Conservation (phyloP, 176 grass and related monocot genomes). For the Ensete glaucum region DNA sequence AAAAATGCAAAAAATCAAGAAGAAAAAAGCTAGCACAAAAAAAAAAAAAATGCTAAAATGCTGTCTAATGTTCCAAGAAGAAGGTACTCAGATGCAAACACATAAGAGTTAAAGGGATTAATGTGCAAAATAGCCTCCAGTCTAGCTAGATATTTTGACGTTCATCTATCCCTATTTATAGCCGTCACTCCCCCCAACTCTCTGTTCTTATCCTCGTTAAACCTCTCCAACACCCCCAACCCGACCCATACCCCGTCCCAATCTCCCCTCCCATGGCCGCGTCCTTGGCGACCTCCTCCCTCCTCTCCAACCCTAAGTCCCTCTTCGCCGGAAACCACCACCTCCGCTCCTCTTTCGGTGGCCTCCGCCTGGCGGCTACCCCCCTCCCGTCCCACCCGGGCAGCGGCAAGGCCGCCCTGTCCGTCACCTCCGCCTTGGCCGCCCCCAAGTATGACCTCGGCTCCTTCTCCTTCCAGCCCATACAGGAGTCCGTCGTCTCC, state of each 20-base stretch:
- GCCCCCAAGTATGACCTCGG: conserved; percentile 57
- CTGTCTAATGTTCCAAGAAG: too few relatives aligned
- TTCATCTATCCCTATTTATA: not conserved
- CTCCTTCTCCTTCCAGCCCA: conserved; percentile 57
- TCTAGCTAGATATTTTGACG: not conserved
- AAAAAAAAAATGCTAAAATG: too few relatives aligned
- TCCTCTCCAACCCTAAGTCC: conserved; percentile 9
- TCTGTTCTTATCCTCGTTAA: too few relatives aligned
- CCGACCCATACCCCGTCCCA: too few relatives aligned
- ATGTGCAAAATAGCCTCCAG: too few relatives aligned
- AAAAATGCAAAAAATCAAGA: too few relatives aligned
- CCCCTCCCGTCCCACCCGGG: not conserved
- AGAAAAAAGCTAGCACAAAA: too few relatives aligned
- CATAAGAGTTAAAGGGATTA: too few relatives aligned
- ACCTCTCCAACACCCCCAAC: not conserved
- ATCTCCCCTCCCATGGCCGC: not conserved
- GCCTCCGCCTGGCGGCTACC: not conserved
- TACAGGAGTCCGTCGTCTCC: conserved; percentile 79
- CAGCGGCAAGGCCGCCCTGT: not conserved
- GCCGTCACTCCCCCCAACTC: not conserved
- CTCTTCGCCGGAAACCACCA: not conserved
- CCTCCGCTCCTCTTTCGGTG: not conserved
- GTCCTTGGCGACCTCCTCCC: conserved; percentile 14
- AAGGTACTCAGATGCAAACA: too few relatives aligned
- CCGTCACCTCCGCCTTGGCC: conserved; percentile 31